phyloP scores from a whole-genome alignment of 2,329 filamentous ascomycete genomes.

The Aspergillus amoenus region DNA sequence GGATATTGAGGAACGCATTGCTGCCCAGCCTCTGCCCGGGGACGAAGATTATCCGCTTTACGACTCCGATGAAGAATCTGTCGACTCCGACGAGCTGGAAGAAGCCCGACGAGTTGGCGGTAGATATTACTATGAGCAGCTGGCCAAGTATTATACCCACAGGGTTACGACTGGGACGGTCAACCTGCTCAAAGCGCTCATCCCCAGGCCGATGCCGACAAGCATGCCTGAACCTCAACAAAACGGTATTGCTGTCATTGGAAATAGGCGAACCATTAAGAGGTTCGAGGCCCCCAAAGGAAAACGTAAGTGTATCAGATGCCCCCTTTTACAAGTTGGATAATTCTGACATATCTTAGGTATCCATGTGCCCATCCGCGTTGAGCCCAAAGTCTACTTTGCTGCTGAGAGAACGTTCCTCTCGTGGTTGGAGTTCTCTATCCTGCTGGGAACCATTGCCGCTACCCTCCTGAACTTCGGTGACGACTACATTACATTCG shows the following conservation, averaged over 20 bases:
- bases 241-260: constrained; percentile 40
- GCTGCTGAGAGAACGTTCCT: constrained; percentile 95
- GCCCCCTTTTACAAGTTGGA: neutral
- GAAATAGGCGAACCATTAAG: constrained; percentile 48
- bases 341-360: constrained; percentile 48
- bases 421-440: constrained; percentile 95
- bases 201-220: constrained; percentile 54
- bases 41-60: constrained; percentile 82
- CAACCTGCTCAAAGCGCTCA: constrained; percentile 45
- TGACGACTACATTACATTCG: constrained; percentile 59
- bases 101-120: constrained; percentile 75
- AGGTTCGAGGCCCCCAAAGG: constrained; percentile 59
- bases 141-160: constrained; percentile 54
- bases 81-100: constrained; percentile 72
- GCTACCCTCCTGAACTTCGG: constrained; percentile 82
- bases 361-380: constrained; percentile 92
- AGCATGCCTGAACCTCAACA: constrained; percentile 38
- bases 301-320: constrained; percentile 47
- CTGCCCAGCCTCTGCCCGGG: constrained; percentile 55
- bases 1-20: constrained; percentile 83
- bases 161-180: constrained; percentile 48
- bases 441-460: constrained; percentile 87
- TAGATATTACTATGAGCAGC: constrained; percentile 68
- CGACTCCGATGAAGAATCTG: constrained; percentile 83
- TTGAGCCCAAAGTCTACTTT: constrained; percentile 97